A percentile compares a stretch with the other conserved stretches of the same genome.
Evolutionary conservation across 257 asterid genomes (phyloP).

Genomic region (Vinca minor): DNA sequence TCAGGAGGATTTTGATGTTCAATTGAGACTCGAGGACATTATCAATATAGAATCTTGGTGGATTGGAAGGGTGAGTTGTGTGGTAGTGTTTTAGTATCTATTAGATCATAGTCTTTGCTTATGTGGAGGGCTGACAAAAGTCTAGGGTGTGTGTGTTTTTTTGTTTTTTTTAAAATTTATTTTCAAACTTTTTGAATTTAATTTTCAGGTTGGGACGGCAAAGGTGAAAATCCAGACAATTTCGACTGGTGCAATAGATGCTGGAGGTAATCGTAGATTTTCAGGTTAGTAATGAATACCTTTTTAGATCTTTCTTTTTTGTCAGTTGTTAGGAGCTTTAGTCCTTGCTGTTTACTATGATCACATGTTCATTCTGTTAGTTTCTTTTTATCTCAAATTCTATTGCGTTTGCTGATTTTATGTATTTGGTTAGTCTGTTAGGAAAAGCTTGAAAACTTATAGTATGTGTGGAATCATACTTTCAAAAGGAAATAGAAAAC

Average conservation of each 20-base stretch:
- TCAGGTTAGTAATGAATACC: conserved; percentile 37
- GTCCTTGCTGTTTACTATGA: not conserved
- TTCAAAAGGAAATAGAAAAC: not conserved
- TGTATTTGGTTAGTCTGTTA: not conserved
- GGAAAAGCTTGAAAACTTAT: not conserved
- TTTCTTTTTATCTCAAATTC: not conserved
- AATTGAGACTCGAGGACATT: conserved; percentile 53
- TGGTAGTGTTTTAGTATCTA: conserved; percentile 1
- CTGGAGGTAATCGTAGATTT: conserved; percentile 20
- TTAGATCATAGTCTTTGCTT: not conserved
- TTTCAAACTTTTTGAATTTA: too few species aligned
- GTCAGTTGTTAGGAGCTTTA: not conserved
- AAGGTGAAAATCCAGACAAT: conserved; percentile 32
- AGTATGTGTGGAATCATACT: not conserved
- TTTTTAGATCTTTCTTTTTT: conserved; percentile 10
- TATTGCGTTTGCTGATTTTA: not conserved
- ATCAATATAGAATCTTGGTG: conserved; percentile 55
- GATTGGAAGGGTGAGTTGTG: conserved; percentile 50
- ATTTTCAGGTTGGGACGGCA: conserved; percentile 43
- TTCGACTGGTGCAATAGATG: conserved; percentile 29
- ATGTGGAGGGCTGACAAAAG: conserved; percentile 13
- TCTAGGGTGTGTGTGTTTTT: not conserved
- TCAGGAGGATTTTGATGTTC: conserved; percentile 30
- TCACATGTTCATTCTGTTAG: not conserved
- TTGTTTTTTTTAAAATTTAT: too few species aligned